These are phyloP conservation scores for Acrodontium crateriforme DNA, from an alignment of 2,329 filamentous ascomycete species.

Conservation along the genomic window DNA sequence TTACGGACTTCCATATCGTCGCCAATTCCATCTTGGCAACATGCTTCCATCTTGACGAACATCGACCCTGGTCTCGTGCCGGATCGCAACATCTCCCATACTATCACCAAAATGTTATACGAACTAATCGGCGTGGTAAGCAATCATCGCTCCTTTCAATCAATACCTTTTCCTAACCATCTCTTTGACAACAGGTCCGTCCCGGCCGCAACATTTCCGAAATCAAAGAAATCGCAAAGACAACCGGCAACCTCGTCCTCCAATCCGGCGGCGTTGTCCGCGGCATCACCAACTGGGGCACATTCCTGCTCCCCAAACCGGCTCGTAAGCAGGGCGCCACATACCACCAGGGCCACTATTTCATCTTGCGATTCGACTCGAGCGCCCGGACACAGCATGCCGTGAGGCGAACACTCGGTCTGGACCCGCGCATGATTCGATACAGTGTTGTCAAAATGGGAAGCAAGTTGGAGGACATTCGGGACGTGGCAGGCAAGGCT, in stretches of 20 bases:
- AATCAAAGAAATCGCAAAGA: slow-evolving; percentile 90
- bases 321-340: slow-evolving; percentile 68
- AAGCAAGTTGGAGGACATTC: slow-evolving; percentile 47
- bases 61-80: too few species aligned
- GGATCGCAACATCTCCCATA: too few species aligned
- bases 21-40: too few species aligned
- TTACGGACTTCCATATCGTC: too few species aligned
- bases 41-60: too few species aligned
- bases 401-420: slow-evolving; percentile 58
- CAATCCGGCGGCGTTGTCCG: slow-evolving; percentile 77
- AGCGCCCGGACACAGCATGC: slow-evolving; percentile 58
- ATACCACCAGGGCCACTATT: slow-evolving; percentile 84
- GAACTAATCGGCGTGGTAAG: slow-evolving; percentile 90
- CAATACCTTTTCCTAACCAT: slow-evolving; percentile 7
- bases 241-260: slow-evolving; percentile 71
- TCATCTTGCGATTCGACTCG: slow-evolving; percentile 91
- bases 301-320: slow-evolving; percentile 72
- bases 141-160: slow-evolving; percentile 7
- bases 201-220: slow-evolving; percentile 68
- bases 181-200: slow-evolving; percentile 53
- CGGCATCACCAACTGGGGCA: slow-evolving; percentile 88
- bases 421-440: slow-evolving; percentile 84
- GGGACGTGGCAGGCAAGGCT: slow-evolving; percentile 41
- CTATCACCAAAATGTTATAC: slow-evolving; percentile 85
- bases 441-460: slow-evolving; percentile 80